Evolutionary conservation across 768 basidiomycete genomes (phyloP), one percentile per base, ranked within the genome.

Genomic region (Serendipita sp.): DNA sequence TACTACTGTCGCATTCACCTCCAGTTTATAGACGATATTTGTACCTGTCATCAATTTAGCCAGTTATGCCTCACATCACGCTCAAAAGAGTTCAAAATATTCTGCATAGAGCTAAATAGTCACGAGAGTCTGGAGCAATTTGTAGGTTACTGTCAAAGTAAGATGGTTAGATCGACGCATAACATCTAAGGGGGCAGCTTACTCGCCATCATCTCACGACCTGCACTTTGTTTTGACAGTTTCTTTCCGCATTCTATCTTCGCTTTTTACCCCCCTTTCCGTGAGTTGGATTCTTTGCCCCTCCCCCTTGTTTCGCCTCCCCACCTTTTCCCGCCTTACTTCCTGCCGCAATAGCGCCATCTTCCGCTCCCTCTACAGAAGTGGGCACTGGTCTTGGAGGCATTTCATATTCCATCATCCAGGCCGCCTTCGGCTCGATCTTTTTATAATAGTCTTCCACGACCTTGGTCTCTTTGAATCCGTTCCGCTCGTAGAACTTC

Each of bases 361-460:
- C 45, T 5, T 20, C 45, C 11, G 11, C 33, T 11, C 4, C 30
- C n/a, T 11, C 31, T 3, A 4, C 53, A 11, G 53, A 13, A 26
- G 17, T 11, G 68, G 68, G 38, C 14, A 14, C 17, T 65, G 48
- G 42, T 66, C 64, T 67, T 68, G 62, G 65, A 60, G 56, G 66
- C 64, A 30, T 38, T 31, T 41, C 58, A 50, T 58, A 56, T 74
- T 93, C 87, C 60, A 94, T 78, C 64, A 94, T 76, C 91, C 91
- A 94, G 22, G 91, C 91, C 69, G 86, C 86, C 65, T 81, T 81
- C 26, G 91, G 91, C 30, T 73, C 76, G 63, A 94, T 88, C 72
- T 90, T 93, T 74, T 90, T 91, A 81, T 94, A 94, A 74, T 94
- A 94, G 65, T 82, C 78, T 68, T 85, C 75, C 61, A 86, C 81